A percentile compares a stretch with the other conserved stretches of the same genome.
phyloP scores from a whole-genome alignment of 371 early-diverging fungal genomes.

The Zychaea mexicana region DNA sequence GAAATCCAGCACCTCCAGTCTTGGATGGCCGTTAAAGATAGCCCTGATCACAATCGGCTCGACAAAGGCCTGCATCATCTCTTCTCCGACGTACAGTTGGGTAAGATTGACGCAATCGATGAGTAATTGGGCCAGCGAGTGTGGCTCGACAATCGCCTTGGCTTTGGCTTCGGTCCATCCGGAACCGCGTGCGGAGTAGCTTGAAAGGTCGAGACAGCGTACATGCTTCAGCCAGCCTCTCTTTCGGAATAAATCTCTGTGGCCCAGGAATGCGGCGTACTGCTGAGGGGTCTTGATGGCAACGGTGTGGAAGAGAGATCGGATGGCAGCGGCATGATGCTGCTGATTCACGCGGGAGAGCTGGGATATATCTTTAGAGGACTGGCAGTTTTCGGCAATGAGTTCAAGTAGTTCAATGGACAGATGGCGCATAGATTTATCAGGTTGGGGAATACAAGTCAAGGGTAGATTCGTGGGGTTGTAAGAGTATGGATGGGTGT shows the following conservation, averaged over 20 bases:
- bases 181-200: slow-evolving; percentile 39
- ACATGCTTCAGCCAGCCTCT: slow-evolving; percentile 18
- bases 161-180: slow-evolving; percentile 39
- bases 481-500: neutral
- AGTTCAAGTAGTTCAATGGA: slow-evolving; percentile 35
- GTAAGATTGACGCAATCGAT: slow-evolving; percentile 25
- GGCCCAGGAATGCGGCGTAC: slow-evolving; percentile 16
- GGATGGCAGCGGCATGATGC: slow-evolving; percentile 19
- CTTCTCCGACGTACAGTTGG: slow-evolving; percentile 38
- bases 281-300: slow-evolving; percentile 32
- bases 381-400: slow-evolving; percentile 16
- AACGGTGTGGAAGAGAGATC: slow-evolving; percentile 27
- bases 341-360: slow-evolving; percentile 21
- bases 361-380: slow-evolving; percentile 18
- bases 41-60: slow-evolving; percentile 26
- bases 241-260: slow-evolving; percentile 6
- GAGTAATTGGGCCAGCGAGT: slow-evolving; percentile 25
- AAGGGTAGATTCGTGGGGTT: no score
- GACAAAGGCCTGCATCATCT: slow-evolving; percentile 36
- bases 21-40: slow-evolving; percentile 25
- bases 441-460: slow-evolving; percentile 5
- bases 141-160: slow-evolving; percentile 25
- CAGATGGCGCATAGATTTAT: slow-evolving; percentile 26
- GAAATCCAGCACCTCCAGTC: slow-evolving; percentile 28
- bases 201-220: slow-evolving; percentile 33